phyloP scores from a whole-genome alignment of 345 rosid genomes.

The Isatis tinctoria region DNA sequence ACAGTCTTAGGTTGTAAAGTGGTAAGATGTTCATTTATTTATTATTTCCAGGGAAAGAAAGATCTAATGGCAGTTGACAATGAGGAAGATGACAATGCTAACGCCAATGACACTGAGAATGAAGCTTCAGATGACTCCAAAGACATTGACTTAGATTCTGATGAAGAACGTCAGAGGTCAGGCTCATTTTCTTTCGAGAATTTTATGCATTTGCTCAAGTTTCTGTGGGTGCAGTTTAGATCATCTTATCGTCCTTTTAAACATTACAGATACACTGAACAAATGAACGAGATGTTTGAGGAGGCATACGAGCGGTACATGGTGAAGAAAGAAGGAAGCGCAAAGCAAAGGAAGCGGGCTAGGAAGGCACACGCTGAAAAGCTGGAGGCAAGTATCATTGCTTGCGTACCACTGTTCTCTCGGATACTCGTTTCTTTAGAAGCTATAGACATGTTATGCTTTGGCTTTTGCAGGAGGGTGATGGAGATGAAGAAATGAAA shows the following conservation, averaged over 20 bases:
- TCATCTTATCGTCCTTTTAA: neutral
- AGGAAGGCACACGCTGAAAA: constrained; percentile 56
- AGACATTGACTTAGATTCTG: constrained; percentile 67
- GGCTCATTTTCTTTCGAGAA: neutral
- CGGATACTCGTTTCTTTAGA: neutral
- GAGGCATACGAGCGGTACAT: constrained; percentile 65
- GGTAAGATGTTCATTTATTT: neutral
- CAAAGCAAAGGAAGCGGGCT: constrained; percentile 80
- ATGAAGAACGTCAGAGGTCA: constrained; percentile 74
- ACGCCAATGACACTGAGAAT: constrained; percentile 43
- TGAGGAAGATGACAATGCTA: constrained; percentile 47
- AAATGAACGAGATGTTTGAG: constrained; percentile 74
- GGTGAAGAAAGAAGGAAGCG: constrained; percentile 66
- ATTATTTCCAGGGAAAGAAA: constrained; percentile 65
- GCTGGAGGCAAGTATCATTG: constrained; percentile 49
- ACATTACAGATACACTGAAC: constrained; percentile 62
- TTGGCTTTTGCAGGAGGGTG: constrained; percentile 52
- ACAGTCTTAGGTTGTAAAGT: neutral
- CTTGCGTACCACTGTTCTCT: neutral
- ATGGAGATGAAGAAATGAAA: constrained; percentile 37
- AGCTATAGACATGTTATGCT: neutral
- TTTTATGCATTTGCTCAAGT: constrained; percentile 5
- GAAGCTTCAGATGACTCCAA: constrained; percentile 45
- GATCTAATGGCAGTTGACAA: constrained; percentile 76
- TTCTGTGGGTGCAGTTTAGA: neutral